These are phyloP conservation scores for Eucalyptus pauciflora DNA, from an alignment of 345 rosid species.

Conservation along the genomic window DNA sequence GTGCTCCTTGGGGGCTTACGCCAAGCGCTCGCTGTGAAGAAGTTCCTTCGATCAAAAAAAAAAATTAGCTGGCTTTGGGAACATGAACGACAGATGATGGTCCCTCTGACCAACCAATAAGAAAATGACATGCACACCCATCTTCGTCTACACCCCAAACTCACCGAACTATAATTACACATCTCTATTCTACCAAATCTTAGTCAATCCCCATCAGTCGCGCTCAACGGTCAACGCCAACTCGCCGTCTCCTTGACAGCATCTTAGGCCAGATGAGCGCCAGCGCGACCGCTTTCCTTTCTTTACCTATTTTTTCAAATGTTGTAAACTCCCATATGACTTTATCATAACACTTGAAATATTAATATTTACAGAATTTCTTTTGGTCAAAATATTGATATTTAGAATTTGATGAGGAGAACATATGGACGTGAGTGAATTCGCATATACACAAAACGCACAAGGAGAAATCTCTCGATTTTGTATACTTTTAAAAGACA, in stretches of 20 bases:
- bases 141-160: neutral
- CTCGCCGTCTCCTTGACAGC: rapidly evolving
- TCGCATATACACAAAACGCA: neutral
- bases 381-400: neutral
- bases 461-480: neutral
- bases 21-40: too few relatives aligned
- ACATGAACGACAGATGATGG: neutral
- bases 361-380: too few relatives aligned
- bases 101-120: neutral
- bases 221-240: neutral
- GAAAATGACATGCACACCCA: neutral
- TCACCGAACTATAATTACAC: neutral
- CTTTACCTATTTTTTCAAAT: neutral
- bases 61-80: neutral
- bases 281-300: neutral
- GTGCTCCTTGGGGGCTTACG: too few relatives aligned
- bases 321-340: neutral
- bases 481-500: neutral
- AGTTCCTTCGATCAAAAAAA: too few relatives aligned
- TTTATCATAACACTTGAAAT: too few relatives aligned
- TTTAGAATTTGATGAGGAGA: neutral
- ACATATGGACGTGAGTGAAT: neutral
- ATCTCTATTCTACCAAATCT: neutral
- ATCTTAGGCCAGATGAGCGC: neutral
- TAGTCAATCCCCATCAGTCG: neutral